A percentile compares a stretch with the other conserved stretches of the same genome.
Evolutionary conservation across 768 basidiomycete genomes (phyloP).

Genomic region (Suillus subaureus): DNA sequence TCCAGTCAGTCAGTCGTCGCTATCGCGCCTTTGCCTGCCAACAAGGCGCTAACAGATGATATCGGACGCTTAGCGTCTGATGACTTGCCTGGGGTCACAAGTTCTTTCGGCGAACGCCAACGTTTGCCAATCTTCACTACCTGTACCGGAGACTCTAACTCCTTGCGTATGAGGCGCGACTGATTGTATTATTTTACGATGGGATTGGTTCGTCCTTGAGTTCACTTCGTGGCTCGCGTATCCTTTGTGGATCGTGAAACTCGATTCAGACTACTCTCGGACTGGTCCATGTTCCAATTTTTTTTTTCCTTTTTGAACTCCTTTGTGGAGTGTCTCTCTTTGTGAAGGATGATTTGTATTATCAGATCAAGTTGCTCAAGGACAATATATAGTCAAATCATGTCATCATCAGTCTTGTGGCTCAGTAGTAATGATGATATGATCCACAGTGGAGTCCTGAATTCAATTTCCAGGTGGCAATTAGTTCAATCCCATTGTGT

Average conservation of each 20-base stretch:
- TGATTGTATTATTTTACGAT: background rate
- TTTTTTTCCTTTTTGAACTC: background rate
- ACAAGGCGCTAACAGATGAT: background rate
- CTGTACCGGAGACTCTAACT: background rate
- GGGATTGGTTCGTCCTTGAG: background rate
- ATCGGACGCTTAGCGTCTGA: background rate
- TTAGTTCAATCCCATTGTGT: too few species aligned
- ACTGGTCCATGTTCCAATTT: background rate
- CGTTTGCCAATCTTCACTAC: background rate
- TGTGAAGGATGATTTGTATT: background rate
- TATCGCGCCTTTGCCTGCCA: background rate
- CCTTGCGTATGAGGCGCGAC: background rate
- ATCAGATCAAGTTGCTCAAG: background rate
- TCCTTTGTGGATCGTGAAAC: slow-evolving; percentile 1
- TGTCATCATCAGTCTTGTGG: too few species aligned
- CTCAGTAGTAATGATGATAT: too few species aligned
- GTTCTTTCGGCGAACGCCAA: background rate
- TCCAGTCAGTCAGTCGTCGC: background rate
- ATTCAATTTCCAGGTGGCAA: too few species aligned
- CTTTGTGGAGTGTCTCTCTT: background rate
- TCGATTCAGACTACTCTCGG: background rate
- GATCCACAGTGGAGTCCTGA: too few species aligned
- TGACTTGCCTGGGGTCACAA: background rate
- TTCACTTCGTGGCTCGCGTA: background rate
- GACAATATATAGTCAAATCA: background rate